Base-by-base conservation (phyloP, 345 rosid genomes). In the Citrus inodora region DNA sequence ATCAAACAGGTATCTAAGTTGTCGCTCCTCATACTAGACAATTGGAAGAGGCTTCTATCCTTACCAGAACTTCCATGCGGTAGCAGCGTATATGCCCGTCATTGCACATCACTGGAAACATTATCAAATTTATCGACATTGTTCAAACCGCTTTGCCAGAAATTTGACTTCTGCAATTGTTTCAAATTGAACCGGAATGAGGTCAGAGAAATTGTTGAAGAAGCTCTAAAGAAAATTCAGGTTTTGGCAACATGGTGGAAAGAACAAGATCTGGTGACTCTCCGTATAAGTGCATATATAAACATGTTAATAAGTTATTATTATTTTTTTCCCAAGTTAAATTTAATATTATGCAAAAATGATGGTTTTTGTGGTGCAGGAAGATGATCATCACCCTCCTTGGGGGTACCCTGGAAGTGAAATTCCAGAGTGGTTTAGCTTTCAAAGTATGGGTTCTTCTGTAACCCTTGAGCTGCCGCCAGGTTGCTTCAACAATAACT, bases 71-170 rank as follows among this genome's bases (percentile, higher is more conserved):
- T 61, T 61, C 65, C 65, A 25, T 4, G 6, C 9, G 2, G 0
- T 9, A 0, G 1, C 25, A 0, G 4, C 32, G 0, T 61, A 27
- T 1, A 0, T 61, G 64, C 25, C 4, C 7, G 16, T 22, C 1
- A 4, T 7, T 78, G 80, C 63, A 62, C 5, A 7, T 78, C 76
- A 9, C 70, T 78, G 9, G 46, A 24, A 51, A 13, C 66, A 38
- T 1, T 59, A 38, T 21, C 7, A 28, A 19, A 9, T 37, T 40
- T 64, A 32, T 48, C 4, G 25, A 42, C 48, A 42, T 42, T 42
- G 48, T 42, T 42, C 48, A 0, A 0, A 42, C 48, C 10, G 10
- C 10, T 0, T 10, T 11, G 4, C 4, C 14, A 42, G 16, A 0
- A 0, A 2, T 10, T 42, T 42, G 16, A 42, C 48, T 42, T 42